phyloP scores from a whole-genome alignment of 768 basidiomycete genomes.

The Antrodiella citrinella region DNA sequence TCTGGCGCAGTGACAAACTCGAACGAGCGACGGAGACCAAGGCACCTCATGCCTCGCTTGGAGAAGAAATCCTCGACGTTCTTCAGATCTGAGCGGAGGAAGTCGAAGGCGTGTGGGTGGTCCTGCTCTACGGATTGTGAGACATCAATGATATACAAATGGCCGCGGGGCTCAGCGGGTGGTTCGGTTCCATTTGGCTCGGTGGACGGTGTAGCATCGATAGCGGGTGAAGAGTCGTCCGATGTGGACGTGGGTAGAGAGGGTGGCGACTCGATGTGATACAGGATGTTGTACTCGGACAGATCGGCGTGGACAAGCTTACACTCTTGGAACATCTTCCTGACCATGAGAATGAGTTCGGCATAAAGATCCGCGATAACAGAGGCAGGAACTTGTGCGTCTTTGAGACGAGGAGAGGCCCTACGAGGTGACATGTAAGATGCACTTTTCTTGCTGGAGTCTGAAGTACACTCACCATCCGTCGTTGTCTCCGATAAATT shows the following conservation, averaged over 20 bases:
- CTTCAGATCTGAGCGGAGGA: constrained; percentile 83
- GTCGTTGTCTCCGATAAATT: constrained; percentile 73
- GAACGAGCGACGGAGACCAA: constrained; percentile 79
- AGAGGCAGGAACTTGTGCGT: constrained; percentile 54
- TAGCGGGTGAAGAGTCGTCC: neutral
- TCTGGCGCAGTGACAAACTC: constrained; percentile 75
- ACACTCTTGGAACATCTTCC: constrained; percentile 84
- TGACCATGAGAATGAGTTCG: constrained; percentile 71
- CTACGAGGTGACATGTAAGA: constrained; percentile 30
- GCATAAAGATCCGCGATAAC: constrained; percentile 57
- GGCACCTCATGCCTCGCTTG: constrained; percentile 59
- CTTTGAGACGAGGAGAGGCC: constrained; percentile 91
- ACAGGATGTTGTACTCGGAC: constrained; percentile 96
- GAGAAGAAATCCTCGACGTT: constrained; percentile 93
- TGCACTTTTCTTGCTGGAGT: neutral
- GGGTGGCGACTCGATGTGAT: constrained; percentile 38
- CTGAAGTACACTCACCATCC: constrained; percentile 56
- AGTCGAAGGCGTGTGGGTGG: constrained; percentile 94
- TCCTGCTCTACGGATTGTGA: constrained; percentile 99
- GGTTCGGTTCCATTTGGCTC: neutral
- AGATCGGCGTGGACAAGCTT: constrained; percentile 96
- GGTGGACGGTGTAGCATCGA: neutral
- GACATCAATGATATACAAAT: constrained; percentile 93
- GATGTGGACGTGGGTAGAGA: neutral
- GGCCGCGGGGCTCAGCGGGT: constrained; percentile 28